Percentiles rank a stretch among this genome's conserved stretches.
phyloP scores from a whole-genome alignment of 2,329 filamentous ascomycete species.

The Eurotiales sp. region DNA sequence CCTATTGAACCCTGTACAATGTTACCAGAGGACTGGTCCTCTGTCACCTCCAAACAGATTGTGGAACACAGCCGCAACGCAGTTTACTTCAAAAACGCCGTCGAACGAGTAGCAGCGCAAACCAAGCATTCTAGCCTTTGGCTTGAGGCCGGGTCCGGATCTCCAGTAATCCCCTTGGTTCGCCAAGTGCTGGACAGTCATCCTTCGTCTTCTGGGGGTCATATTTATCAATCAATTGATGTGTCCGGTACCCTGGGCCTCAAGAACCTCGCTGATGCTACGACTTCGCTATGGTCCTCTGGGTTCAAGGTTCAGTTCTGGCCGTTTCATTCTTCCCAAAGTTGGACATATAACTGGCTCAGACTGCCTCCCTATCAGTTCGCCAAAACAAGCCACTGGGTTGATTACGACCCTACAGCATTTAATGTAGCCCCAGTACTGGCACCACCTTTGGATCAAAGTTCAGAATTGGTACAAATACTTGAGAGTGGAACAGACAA shows the following conservation, averaged over 20 bases:
- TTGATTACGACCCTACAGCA: neutral
- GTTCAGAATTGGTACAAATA: neutral
- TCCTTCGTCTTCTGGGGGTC: neutral
- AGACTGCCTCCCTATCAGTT: constrained; percentile 35
- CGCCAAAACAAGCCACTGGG: constrained; percentile 29
- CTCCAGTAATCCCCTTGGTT: neutral
- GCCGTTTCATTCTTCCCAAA: neutral
- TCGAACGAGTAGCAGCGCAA: neutral
- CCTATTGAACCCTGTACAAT: neutral
- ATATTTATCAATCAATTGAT: neutral
- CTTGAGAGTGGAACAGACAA: neutral
- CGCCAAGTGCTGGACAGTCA: neutral
- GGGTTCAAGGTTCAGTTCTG: neutral
- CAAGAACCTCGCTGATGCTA: neutral
- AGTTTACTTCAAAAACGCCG: neutral
- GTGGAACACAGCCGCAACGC: neutral
- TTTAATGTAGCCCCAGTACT: too few species aligned
- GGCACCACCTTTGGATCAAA: too few species aligned
- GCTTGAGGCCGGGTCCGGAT: neutral
- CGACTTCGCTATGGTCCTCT: neutral
- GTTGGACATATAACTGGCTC: neutral
- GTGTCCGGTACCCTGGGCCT: neutral
- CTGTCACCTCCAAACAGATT: neutral
- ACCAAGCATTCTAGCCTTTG: neutral
- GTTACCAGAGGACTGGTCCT: neutral